Evolutionary conservation across 2,329 filamentous ascomycete genomes (phyloP).

Genomic region (Polytolypa hystricis): DNA sequence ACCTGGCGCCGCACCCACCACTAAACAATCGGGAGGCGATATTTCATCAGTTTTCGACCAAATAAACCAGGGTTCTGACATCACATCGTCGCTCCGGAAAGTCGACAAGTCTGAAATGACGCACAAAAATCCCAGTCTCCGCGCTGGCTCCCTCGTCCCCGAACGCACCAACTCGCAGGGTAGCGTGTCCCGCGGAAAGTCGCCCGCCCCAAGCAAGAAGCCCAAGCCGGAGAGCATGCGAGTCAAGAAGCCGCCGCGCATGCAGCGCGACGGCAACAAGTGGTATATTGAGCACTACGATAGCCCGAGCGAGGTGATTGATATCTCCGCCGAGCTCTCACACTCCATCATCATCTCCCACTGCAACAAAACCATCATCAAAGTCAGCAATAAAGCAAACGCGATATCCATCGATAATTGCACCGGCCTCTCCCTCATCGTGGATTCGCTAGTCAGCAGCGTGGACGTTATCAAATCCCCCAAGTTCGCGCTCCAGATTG

Average conservation of each 20-base stretch:
- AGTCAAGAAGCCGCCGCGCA: slow-evolving; percentile 67
- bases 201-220: slow-evolving; percentile 77
- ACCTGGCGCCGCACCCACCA: slow-evolving; percentile 39
- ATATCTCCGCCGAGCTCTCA: slow-evolving; percentile 68
- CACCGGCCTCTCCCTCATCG: slow-evolving; percentile 67
- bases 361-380: slow-evolving; percentile 82
- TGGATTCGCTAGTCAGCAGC: slow-evolving; percentile 81
- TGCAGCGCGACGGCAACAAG: slow-evolving; percentile 77
- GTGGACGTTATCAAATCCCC: slow-evolving; percentile 92
- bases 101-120: slow-evolving; percentile 96
- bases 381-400: slow-evolving; percentile 87
- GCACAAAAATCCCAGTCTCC: slow-evolving; percentile 88
- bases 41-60: slow-evolving; percentile 85
- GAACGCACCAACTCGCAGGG: slow-evolving; percentile 42
- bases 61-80: slow-evolving; percentile 76
- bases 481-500: slow-evolving; percentile 88
- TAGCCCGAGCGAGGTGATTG: slow-evolving; percentile 58
- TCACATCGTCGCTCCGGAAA: slow-evolving; percentile 81
- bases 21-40: slow-evolving; percentile 44
- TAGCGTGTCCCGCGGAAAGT: slow-evolving; percentile 53
- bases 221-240: slow-evolving; percentile 79
- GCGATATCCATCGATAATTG: slow-evolving; percentile 95
- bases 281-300: slow-evolving; percentile 97
- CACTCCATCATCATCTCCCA: slow-evolving; percentile 88
- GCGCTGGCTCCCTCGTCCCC: slow-evolving; percentile 60